These are phyloP conservation scores for Hylodesmum podocarpum DNA, from an alignment of 306 rosid genomes.

Conservation along the genomic window DNA sequence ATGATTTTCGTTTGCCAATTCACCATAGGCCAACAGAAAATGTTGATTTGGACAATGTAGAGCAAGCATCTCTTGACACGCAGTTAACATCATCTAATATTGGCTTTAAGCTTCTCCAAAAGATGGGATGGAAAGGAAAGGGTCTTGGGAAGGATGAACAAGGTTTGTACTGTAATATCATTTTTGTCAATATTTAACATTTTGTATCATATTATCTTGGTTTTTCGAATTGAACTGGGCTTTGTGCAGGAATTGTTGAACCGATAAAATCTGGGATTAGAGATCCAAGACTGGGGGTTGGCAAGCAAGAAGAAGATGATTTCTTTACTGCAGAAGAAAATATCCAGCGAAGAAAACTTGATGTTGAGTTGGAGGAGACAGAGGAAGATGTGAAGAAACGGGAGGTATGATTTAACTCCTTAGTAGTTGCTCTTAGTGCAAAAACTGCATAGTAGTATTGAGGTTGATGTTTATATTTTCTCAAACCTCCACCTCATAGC, in stretches of 20 bases:
- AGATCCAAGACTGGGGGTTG: constrained; percentile 89
- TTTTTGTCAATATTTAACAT: neutral
- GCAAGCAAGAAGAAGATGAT: constrained; percentile 94
- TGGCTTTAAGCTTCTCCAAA: constrained; percentile 96
- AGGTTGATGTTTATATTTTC: constrained; percentile 85
- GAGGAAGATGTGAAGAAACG: constrained; percentile 84
- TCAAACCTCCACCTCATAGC: constrained; percentile 79
- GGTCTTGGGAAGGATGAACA: constrained; percentile 98
- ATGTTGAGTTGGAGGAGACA: constrained; percentile 84
- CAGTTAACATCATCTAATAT: constrained; percentile 79
- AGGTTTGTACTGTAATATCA: constrained; percentile 47
- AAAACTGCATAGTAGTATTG: constrained; percentile 49
- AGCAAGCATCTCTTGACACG: constrained; percentile 90
- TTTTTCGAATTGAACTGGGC: constrained; percentile 14
- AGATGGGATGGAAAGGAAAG: constrained; percentile 99
- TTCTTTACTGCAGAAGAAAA: constrained; percentile 98
- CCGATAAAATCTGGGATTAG: constrained; percentile 96
- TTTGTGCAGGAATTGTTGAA: constrained; percentile 70
- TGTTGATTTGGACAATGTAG: constrained; percentile 90
- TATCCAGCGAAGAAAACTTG: constrained; percentile 83
- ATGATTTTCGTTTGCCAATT: constrained; percentile 85
- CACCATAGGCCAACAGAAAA: constrained; percentile 92
- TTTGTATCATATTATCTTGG: neutral
- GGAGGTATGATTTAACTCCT: constrained; percentile 68
- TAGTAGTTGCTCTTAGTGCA: constrained; percentile 33